Conservation (phyloP, 2,329 filamentous ascomycete genomes). For the Colletotrichum sidae region DNA sequence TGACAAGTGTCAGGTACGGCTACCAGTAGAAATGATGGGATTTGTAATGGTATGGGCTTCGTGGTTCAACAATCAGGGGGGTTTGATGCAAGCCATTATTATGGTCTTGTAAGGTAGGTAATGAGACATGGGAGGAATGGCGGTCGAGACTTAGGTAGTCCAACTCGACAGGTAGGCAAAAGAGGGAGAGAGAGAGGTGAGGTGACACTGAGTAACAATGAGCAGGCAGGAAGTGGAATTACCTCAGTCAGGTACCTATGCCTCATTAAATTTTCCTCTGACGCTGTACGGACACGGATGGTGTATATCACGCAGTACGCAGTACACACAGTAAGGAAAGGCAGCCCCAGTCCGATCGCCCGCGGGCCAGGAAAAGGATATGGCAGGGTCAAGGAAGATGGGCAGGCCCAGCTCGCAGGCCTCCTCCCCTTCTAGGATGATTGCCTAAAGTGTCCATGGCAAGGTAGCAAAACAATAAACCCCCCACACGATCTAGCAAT, state of each 20-base stretch:
- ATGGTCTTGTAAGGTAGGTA: not conserved
- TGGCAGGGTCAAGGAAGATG: conserved; percentile 3
- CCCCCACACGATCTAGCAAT: conserved; percentile 11
- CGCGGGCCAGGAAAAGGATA: no score
- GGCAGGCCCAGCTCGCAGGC: not conserved
- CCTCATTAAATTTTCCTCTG: no score
- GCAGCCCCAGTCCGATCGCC: no score
- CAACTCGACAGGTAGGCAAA: conserved; percentile 3
- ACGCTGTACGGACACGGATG: no score
- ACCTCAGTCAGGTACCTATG: no score
- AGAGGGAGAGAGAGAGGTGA: not conserved
- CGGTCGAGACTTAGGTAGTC: no score
- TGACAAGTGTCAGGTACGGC: conserved; percentile 9
- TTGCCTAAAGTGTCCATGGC: not conserved
- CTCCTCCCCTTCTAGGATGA: no score
- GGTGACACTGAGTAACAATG: no score
- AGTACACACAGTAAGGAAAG: no score
- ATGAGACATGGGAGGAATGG: conserved; percentile 1
- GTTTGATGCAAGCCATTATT: not conserved
- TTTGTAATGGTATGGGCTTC: conserved; percentile 18
- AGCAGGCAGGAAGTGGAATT: no score
- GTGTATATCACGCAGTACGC: no score
- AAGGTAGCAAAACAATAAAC: conserved; percentile 5
- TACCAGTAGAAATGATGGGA: conserved; percentile 17
- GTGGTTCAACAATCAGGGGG: not conserved